Percentiles rank a stretch among this genome's conserved stretches.
phyloP scores from a whole-genome alignment of 352 stramenopile species.

The Peronospora farinosa region DNA sequence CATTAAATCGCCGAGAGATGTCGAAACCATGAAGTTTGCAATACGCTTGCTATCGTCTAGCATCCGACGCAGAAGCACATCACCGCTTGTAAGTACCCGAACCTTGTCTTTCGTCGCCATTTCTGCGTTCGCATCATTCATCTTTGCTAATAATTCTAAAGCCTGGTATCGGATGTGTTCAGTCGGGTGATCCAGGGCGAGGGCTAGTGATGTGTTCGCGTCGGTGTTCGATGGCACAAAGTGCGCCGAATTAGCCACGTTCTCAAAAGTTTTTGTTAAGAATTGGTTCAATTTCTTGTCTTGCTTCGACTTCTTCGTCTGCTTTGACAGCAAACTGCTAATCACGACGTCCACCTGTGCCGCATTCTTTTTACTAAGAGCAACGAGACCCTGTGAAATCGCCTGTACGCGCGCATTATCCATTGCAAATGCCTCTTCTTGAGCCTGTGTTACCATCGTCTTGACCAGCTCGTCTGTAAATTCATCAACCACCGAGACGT shows the following conservation, averaged over 20 bases:
- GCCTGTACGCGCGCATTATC: slow-evolving; percentile 39
- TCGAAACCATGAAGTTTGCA: slow-evolving; percentile 48
- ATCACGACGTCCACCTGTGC: slow-evolving; percentile 42
- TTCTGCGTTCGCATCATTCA: slow-evolving; percentile 30
- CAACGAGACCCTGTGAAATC: slow-evolving; percentile 37
- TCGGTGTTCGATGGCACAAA: slow-evolving; percentile 58
- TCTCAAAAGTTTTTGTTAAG: slow-evolving; percentile 56
- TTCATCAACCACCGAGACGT: slow-evolving; percentile 39
- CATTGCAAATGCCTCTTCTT: slow-evolving; percentile 33
- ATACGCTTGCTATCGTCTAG: slow-evolving; percentile 73
- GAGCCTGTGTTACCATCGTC: slow-evolving; percentile 40
- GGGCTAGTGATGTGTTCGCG: slow-evolving; percentile 64
- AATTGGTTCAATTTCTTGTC: slow-evolving; percentile 57
- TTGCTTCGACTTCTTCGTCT: slow-evolving; percentile 36
- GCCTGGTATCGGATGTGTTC: slow-evolving; percentile 72
- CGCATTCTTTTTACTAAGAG: slow-evolving; percentile 59
- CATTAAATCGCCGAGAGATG: slow-evolving; percentile 49
- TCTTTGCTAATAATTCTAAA: slow-evolving; percentile 55
- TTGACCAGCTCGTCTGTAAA: slow-evolving; percentile 46
- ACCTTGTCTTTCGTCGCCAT: slow-evolving; percentile 14
- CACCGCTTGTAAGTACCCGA: slow-evolving; percentile 43
- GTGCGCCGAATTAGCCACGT: slow-evolving; percentile 69
- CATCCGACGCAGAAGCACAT: slow-evolving; percentile 61
- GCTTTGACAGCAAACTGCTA: slow-evolving; percentile 23
- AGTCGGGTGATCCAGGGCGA: slow-evolving; percentile 73